phyloP scores from a whole-genome alignment of 179 eudicot species.

The Pouteria campechiana region DNA sequence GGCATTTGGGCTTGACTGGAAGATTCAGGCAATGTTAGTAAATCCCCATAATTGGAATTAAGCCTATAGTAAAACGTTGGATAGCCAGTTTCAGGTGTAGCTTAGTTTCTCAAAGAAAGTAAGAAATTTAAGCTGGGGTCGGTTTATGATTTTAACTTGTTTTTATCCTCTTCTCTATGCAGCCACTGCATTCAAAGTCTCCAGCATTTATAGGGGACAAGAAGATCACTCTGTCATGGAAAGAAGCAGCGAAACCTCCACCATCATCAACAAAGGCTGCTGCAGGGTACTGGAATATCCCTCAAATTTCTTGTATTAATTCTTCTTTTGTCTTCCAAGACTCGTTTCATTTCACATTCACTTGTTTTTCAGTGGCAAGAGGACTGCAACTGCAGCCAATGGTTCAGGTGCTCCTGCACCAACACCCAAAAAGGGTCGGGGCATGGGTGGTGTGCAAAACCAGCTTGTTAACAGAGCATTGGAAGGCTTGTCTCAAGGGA shows the following conservation, averaged over 20 bases:
- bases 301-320: background rate
- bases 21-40: too few relatives aligned
- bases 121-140: too few relatives aligned
- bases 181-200: conserved; percentile 76
- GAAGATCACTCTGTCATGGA: conserved; percentile 78
- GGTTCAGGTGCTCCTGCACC: too few relatives aligned
- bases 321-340: background rate
- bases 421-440: conserved; percentile 36
- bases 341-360: background rate
- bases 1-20: too few relatives aligned
- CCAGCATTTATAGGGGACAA: conserved; percentile 82
- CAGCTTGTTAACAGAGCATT: conserved; percentile 33
- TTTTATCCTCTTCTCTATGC: conserved; percentile 7
- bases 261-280: conserved; percentile 24
- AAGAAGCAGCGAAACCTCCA: conserved; percentile 44
- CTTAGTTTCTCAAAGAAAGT: too few relatives aligned
- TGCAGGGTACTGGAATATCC: conserved; percentile 41
- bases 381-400: conserved; percentile 41
- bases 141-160: background rate
- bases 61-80: too few relatives aligned
- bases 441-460: conserved; percentile 23
- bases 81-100: too few relatives aligned
- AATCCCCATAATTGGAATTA: too few relatives aligned
- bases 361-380: conserved; percentile 33
- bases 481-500: conserved; percentile 18